Conservation (phyloP, 805 yeast genomes). For the Sungouiella thailandica region DNA sequence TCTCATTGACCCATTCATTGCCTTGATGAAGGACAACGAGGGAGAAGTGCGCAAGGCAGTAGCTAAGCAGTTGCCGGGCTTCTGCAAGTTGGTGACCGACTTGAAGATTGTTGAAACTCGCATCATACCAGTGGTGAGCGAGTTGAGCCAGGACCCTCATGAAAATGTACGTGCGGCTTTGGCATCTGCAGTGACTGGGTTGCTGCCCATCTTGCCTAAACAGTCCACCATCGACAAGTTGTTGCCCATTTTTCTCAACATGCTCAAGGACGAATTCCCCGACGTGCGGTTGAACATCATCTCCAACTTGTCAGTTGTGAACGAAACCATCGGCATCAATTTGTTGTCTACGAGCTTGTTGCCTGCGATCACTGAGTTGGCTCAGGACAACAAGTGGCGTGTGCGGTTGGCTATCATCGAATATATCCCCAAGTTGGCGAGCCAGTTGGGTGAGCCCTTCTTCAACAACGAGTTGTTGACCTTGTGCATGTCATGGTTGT, state of each 20-base stretch:
- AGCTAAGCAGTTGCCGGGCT: conserved; percentile 83
- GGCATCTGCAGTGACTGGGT: conserved; percentile 80
- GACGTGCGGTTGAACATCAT: conserved; percentile 94
- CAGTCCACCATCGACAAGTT: conserved; percentile 77
- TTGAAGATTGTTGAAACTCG: conserved; percentile 53
- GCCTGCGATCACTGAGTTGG: conserved; percentile 94
- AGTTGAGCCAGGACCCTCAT: conserved; percentile 81
- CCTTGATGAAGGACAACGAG: conserved; percentile 84
- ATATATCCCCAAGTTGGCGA: conserved; percentile 90
- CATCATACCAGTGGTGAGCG: conserved; percentile 78
- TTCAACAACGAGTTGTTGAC: conserved; percentile 89
- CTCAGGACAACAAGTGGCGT: conserved; percentile 97
- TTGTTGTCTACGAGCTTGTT: conserved; percentile 77
- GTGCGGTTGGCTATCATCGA: conserved; percentile 95
- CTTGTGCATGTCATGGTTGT: conserved; percentile 93
- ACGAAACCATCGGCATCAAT: conserved; percentile 91
- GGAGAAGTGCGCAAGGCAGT: conserved; percentile 94
- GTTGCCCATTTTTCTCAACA: conserved; percentile 81
- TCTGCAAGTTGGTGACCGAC: conserved; percentile 47
- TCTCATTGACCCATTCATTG: conserved; percentile 66
- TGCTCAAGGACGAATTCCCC: conserved; percentile 95
- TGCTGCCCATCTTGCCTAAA: conserved; percentile 81
- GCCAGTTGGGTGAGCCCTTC: conserved; percentile 88
- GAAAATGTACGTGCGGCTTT: conserved; percentile 92
- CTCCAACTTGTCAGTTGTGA: conserved; percentile 84